A percentile compares a stretch with the other conserved stretches of the same genome.
Conservation (phyloP, 225 moss, liverwort and hornwort species). For the Sphagnum tenellum region DNA sequence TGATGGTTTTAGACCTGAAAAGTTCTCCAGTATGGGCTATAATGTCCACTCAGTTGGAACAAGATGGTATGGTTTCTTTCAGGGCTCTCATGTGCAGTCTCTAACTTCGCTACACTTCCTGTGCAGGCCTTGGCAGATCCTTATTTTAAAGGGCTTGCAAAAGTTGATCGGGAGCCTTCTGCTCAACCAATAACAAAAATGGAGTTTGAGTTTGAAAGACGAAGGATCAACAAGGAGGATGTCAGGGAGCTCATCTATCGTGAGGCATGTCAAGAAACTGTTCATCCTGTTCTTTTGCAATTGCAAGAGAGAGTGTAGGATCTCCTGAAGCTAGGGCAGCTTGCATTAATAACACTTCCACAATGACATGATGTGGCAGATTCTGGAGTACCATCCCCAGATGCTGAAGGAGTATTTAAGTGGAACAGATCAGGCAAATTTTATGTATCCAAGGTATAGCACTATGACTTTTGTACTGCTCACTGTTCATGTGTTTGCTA, state of each 20-base stretch:
- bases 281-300: no score
- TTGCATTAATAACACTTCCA: no score
- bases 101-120: no score
- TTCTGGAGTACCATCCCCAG: constrained; percentile 98
- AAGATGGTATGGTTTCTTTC: no score
- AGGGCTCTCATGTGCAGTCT: no score
- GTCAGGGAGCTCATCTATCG: constrained; percentile 98
- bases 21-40: no score
- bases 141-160: constrained; percentile 95
- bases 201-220: constrained; percentile 99
- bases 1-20: not conserved
- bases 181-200: constrained; percentile 98
- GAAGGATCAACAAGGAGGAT: constrained; percentile 98
- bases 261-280: constrained; percentile 46
- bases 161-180: constrained; percentile 96
- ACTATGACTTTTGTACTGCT: not conserved
- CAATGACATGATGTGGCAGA: constrained; percentile 31
- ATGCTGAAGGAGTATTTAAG: constrained; percentile 98
- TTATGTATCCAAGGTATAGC: constrained; percentile 92
- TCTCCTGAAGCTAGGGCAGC: no score
- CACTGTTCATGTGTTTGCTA: no score
- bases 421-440: constrained; percentile 93
- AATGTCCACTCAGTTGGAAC: no score
- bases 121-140: constrained; percentile 95
- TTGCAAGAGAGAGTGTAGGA: no score